Percentiles rank a stretch among this genome's conserved stretches.
Conservation (phyloP, 768 basidiomycete species). For the Lentinus tigrinus region DNA sequence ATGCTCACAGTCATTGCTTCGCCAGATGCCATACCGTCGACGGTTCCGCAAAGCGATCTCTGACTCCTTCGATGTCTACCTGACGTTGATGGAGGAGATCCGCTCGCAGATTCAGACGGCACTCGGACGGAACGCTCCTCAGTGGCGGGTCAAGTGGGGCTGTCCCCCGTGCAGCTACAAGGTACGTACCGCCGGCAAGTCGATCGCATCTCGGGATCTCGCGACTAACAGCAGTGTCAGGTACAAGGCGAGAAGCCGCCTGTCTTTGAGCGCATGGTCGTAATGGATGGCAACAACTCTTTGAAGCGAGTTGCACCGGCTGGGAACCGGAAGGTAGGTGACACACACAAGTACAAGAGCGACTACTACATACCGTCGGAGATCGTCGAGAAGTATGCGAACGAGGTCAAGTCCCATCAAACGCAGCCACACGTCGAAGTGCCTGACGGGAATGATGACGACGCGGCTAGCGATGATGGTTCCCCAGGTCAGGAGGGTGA, state of each 20-base stretch:
- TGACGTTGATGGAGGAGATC: slow-evolving; percentile 26
- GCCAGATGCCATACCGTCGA: slow-evolving; percentile 27
- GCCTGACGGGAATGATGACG: not conserved
- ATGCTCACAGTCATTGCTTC: not conserved
- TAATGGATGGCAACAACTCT: slow-evolving; percentile 20
- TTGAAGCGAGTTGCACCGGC: slow-evolving; percentile 25
- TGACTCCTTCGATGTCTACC: slow-evolving; percentile 36
- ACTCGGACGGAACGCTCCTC: slow-evolving; percentile 27
- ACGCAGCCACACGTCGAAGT: slow-evolving; percentile 11
- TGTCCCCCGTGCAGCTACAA: slow-evolving; percentile 39
- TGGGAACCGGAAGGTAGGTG: slow-evolving; percentile 17
- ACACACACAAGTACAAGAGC: slow-evolving; percentile 20
- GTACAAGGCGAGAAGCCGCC: slow-evolving; percentile 30
- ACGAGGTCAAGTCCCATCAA: slow-evolving; percentile 28
- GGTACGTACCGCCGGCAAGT: slow-evolving; percentile 17
- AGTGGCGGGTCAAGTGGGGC: slow-evolving; percentile 35
- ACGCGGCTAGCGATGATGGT: slow-evolving; percentile 20
- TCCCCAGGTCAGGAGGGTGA: slow-evolving; percentile 23
- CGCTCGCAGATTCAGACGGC: slow-evolving; percentile 19
- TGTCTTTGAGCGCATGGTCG: slow-evolving; percentile 1
- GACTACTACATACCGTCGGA: slow-evolving; percentile 27
- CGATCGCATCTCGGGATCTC: too few species aligned
- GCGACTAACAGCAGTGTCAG: slow-evolving; percentile 4
- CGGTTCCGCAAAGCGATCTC: slow-evolving; percentile 26
- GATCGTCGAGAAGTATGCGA: slow-evolving; percentile 31